These are phyloP conservation scores for Clarireedia sp. DNA, from an alignment of 2,329 filamentous ascomycete genomes.

Conservation along the genomic window DNA sequence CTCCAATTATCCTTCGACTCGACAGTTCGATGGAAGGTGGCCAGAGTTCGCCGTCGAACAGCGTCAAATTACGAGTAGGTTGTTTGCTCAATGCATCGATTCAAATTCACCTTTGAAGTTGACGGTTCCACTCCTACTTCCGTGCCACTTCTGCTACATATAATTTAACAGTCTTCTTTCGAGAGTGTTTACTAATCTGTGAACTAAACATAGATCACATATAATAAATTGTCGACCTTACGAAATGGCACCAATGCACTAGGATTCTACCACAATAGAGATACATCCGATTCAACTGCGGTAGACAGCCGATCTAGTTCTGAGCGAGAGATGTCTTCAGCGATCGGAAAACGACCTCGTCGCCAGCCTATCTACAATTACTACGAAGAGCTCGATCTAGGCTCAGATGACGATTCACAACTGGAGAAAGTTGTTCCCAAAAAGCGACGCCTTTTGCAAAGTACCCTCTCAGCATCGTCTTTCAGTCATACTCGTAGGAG, in stretches of 20 bases:
- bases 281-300: slow-evolving; percentile 12
- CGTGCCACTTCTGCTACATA: not conserved
- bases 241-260: slow-evolving; percentile 40
- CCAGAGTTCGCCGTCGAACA: too few species aligned
- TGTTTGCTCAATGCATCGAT: not conserved
- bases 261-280: slow-evolving; percentile 31
- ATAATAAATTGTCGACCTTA: slow-evolving; percentile 36
- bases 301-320: slow-evolving; percentile 9
- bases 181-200: not conserved
- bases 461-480: slow-evolving; percentile 13
- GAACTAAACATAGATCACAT: slow-evolving; percentile 33
- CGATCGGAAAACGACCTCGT: slow-evolving; percentile 19
- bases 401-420: slow-evolving; percentile 17
- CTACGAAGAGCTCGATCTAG: slow-evolving; percentile 15
- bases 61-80: not conserved
- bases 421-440: slow-evolving; percentile 13
- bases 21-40: too few species aligned
- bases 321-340: slow-evolving; percentile 13
- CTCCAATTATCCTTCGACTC: too few species aligned
- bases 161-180: not conserved
- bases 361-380: slow-evolving; percentile 12
- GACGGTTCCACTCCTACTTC: not conserved
- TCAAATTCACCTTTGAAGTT: not conserved
- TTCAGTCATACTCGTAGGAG: slow-evolving; percentile 15
- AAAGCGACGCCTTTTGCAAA: slow-evolving; percentile 21